phyloP scores from a whole-genome alignment of 139 green algal species.

The Coelastrella sp. region DNA sequence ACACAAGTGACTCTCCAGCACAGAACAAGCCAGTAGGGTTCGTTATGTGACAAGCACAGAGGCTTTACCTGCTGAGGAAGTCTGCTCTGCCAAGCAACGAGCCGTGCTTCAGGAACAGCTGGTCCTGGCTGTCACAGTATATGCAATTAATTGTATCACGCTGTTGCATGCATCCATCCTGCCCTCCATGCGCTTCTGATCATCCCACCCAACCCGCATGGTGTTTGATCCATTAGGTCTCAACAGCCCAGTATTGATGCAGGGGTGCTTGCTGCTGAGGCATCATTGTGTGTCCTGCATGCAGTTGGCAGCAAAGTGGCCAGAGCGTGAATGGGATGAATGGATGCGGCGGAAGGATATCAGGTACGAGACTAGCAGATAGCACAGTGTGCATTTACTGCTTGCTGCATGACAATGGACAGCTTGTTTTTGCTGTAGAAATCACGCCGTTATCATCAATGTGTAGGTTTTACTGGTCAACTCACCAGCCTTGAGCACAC shows the following conservation, averaged over 20 bases:
- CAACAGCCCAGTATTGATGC: too few species aligned
- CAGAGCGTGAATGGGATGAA: slow-evolving; percentile 69
- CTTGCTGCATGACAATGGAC: background rate
- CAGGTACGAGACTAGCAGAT: background rate
- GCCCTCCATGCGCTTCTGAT: too few species aligned
- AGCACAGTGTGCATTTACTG: background rate
- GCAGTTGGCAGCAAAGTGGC: slow-evolving; percentile 49
- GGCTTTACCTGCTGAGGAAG: too few species aligned
- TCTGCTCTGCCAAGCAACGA: background rate
- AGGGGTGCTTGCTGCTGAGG: background rate
- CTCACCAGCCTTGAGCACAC: too few species aligned
- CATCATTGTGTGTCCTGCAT: background rate
- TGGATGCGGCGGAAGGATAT: slow-evolving; percentile 28
- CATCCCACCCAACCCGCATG: too few species aligned
- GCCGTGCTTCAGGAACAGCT: background rate
- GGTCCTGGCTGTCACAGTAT: background rate
- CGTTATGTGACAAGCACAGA: too few species aligned
- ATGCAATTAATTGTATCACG: background rate
- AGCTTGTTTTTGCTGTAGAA: too few species aligned
- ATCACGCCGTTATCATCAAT: too few species aligned
- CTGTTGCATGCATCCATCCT: background rate
- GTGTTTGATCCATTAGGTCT: too few species aligned
- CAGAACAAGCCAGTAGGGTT: too few species aligned
- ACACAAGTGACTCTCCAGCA: too few species aligned
- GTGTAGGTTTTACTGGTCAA: background rate